phyloP scores from a whole-genome alignment of 179 eudicot species.

The Heliamphora pulchella region DNA sequence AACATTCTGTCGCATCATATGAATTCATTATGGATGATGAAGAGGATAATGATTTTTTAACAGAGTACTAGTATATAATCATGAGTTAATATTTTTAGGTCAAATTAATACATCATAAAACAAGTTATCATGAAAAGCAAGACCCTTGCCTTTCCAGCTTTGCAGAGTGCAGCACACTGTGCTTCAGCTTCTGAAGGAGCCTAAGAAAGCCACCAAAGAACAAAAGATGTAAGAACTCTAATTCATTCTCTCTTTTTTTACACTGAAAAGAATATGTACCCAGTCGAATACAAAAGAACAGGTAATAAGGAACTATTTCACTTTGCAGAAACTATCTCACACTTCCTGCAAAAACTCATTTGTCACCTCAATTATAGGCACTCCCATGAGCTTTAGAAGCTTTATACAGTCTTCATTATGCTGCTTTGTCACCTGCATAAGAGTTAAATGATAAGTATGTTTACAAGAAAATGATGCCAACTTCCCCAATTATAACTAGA shows the following conservation, averaged over 20 bases:
- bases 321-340: not conserved
- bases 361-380: slow-evolving; percentile 88
- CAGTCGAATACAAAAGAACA: not conserved
- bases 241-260: not conserved
- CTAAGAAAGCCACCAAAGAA: slow-evolving; percentile 28
- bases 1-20: not conserved
- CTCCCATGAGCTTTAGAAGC: slow-evolving; percentile 88
- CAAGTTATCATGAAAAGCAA: not conserved
- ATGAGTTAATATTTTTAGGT: not conserved
- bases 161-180: slow-evolving; percentile 95
- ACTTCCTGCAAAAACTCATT: not conserved
- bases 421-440: slow-evolving; percentile 72
- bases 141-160: slow-evolving; percentile 69
- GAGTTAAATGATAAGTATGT: not conserved
- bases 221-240: not conserved
- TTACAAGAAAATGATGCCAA: slow-evolving; percentile 1
- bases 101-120: not conserved
- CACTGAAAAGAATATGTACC: not conserved
- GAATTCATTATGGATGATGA: not conserved
- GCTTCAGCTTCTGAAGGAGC: slow-evolving; percentile 99
- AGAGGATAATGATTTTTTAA: not conserved
- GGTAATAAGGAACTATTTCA: not conserved
- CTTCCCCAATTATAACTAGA: not conserved
- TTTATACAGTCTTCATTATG: slow-evolving; percentile 95
- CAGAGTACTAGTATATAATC: not conserved